Conservation (phyloP, 106 monocot genomes). For the Dendrobium huoshanense region DNA sequence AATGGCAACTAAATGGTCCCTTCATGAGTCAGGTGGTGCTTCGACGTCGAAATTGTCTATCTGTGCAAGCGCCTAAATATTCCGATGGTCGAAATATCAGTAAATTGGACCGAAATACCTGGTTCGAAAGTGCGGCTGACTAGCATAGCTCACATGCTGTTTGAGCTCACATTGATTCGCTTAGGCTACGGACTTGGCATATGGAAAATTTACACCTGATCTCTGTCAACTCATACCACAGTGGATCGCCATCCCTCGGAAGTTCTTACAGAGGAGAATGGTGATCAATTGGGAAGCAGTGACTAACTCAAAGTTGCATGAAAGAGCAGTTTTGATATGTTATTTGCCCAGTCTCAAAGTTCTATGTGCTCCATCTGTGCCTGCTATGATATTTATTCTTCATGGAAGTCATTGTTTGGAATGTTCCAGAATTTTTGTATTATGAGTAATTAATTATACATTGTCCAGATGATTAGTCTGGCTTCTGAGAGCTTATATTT, state of each 20-base stretch:
- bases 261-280: too few species aligned
- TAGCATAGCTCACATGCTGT: constrained; percentile 90
- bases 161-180: constrained; percentile 83
- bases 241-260: too few species aligned
- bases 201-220: constrained; percentile 70
- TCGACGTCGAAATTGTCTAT: constrained; percentile 92
- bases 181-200: constrained; percentile 84
- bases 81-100: constrained; percentile 80
- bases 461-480: background rate
- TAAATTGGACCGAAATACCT: constrained; percentile 95
- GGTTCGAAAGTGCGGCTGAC: constrained; percentile 87
- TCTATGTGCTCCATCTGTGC: background rate
- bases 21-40: constrained; percentile 51
- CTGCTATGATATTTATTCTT: background rate
- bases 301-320: background rate
- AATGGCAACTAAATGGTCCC: background rate
- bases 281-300: background rate
- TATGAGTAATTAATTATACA: background rate
- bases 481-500: background rate
- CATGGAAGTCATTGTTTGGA: too few species aligned
- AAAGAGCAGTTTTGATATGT: background rate
- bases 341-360: background rate
- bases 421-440: background rate
- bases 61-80: constrained; percentile 76
- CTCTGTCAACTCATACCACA: too few species aligned